A percentile compares a stretch with the other conserved stretches of the same genome.
Evolutionary conservation across 75 land plant genomes (phyloP).

Genomic region (Pinus tabuliformis): DNA sequence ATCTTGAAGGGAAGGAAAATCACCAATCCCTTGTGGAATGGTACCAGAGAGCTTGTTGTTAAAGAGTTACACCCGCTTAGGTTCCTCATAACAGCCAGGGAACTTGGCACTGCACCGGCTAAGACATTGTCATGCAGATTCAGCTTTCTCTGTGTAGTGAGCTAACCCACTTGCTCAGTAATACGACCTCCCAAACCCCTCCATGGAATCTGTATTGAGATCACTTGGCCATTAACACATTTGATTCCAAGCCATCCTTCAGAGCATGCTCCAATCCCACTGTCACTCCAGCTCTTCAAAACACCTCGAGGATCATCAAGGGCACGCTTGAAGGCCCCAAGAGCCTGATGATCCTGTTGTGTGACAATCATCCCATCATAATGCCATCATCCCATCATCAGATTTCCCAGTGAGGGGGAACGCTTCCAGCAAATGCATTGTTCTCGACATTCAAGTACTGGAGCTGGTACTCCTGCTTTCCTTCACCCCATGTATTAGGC

Average conservation of each 20-base stretch:
- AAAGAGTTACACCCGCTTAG: slow-evolving; percentile 82
- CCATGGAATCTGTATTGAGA: slow-evolving; percentile 83
- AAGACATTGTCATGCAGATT: slow-evolving; percentile 82
- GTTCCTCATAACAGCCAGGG: slow-evolving; percentile 59
- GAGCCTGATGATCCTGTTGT: no score
- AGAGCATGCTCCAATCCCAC: slow-evolving; percentile 70
- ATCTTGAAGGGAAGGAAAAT: slow-evolving; percentile 48
- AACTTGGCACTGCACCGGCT: slow-evolving; percentile 55
- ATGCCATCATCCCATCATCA: no score
- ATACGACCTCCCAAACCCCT: slow-evolving; percentile 61
- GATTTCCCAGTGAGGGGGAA: no score
- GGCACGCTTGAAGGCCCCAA: slow-evolving; percentile 55
- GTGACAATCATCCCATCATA: no score
- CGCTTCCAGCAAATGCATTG: no score
- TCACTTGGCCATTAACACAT: slow-evolving; percentile 72
- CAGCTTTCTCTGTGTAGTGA: slow-evolving; percentile 68
- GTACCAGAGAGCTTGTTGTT: slow-evolving; percentile 68
- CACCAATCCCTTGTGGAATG: slow-evolving; percentile 53
- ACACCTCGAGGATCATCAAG: slow-evolving; percentile 46
- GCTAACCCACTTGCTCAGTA: slow-evolving; percentile 67
- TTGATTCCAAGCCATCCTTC: slow-evolving; percentile 88
- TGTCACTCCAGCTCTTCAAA: slow-evolving; percentile 75
- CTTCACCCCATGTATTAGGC: no score
- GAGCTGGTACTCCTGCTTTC: no score
- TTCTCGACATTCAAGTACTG: no score